Base-by-base conservation (phyloP, 1,284 basidiomycete species). In the Puccinia horiana region DNA sequence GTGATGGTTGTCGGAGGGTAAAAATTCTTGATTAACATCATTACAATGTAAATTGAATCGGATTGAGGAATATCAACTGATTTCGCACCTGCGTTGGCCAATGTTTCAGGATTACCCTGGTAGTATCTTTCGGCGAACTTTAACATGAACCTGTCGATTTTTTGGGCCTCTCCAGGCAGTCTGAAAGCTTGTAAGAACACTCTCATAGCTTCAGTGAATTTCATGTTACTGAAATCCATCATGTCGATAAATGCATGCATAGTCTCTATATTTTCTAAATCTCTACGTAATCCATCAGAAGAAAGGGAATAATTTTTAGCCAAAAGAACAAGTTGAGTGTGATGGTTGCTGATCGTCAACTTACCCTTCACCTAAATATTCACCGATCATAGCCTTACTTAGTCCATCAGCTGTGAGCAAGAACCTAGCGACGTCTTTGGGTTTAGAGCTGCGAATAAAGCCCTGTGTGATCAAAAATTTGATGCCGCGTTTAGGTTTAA, bases 141-240 rank as follows among this genome's bases (percentile, higher is more conserved):
- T 82, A 98, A 91, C 94, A 98, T 96, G 88, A 92, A 98, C n/a
- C 96, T 91, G 90, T 98, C 96, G 84, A 98, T 98, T 89, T 98
- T 98, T 87, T 98, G 96, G 0, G 94, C 89, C 88, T 98, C 96
- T 72, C 96, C 96, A 2, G 96, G 96, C 35, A 98, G 90, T 81
- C 96, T 92, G 90, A 98, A 98, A 0, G 94, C 91, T 87, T 98
- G 96, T 49, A 98, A 88, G 88, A 96, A 97, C 81, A 91, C 87
- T 63, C 96, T 91, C 69, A 98, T 88, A 0, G 95, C 95, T 85
- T 95, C 93, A 61, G 95, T 92, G 86, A 98, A 98, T 20, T 89
- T 88, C 84, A 92, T 88, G 83, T 92, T 91, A 70, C 90, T 91
- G 87, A 98, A 94, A 85, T 98, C 93, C 86, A 98, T 90, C 86